Percentiles rank a stretch among this genome's conserved stretches.
phyloP scores from a whole-genome alignment of 2,329 filamentous ascomycete genomes.

The Leptodontidium sp. region DNA sequence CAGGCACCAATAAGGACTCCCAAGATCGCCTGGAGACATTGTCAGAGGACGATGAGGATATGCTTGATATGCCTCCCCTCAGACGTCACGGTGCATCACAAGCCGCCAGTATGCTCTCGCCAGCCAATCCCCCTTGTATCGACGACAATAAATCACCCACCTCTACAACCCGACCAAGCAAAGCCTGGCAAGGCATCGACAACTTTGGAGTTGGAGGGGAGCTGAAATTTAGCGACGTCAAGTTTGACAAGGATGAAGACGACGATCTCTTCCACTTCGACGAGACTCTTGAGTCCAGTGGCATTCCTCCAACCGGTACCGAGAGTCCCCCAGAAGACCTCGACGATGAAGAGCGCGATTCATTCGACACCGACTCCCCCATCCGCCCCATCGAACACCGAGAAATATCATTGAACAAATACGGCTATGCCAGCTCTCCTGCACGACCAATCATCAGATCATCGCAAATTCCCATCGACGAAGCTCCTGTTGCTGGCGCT shows the following conservation, averaged over 20 bases:
- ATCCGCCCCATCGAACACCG: slow-evolving; percentile 8
- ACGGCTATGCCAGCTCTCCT: slow-evolving; percentile 35
- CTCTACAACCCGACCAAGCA: slow-evolving; percentile 21
- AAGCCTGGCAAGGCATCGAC: slow-evolving; percentile 20
- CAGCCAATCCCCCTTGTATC: slow-evolving; percentile 17
- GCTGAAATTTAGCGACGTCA: slow-evolving; percentile 26
- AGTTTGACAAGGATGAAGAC: slow-evolving; percentile 38
- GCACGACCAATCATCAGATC: slow-evolving; percentile 33
- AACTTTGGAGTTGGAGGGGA: slow-evolving; percentile 15
- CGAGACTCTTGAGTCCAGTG: slow-evolving; percentile 25
- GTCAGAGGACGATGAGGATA: slow-evolving; percentile 40
- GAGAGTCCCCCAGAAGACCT: slow-evolving; percentile 21
- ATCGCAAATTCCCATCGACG: not conserved
- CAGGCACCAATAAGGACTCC: not conserved
- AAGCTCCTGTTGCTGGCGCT: slow-evolving; percentile 23
- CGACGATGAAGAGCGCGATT: slow-evolving; percentile 28
- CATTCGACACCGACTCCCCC: slow-evolving; percentile 23
- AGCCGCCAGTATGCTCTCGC: slow-evolving; percentile 31
- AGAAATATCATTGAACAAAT: slow-evolving; percentile 15
- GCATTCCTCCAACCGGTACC: not conserved
- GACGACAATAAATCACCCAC: slow-evolving; percentile 26
- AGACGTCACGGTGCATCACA: slow-evolving; percentile 30
- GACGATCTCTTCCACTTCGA: slow-evolving; percentile 44
- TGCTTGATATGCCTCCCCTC: slow-evolving; percentile 40
- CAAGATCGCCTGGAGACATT: slow-evolving; percentile 20